Base-by-base conservation (phyloP, 2,329 filamentous ascomycete species). In the Thyridium curvatum region DNA sequence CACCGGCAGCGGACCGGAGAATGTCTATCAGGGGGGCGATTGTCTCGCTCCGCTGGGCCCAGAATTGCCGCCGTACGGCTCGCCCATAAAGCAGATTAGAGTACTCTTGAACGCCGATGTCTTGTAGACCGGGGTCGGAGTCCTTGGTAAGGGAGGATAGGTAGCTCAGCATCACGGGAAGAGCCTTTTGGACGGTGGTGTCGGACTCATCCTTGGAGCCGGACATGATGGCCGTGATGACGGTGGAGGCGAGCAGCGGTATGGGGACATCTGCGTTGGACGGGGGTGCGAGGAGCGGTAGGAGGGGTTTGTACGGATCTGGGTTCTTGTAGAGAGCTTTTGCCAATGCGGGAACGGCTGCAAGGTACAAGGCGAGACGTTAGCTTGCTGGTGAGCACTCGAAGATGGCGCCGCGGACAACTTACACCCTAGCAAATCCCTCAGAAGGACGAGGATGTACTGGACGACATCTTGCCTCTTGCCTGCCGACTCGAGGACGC, bases 71-170 rank as follows among this genome's bases (percentile, higher is more conserved):
- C 47, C 93, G 78, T 4, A 89, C 79, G 41, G 78, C 78, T 44
- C 72, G 77, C 30, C 82, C 86, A 44, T 88, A 82, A 26, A 98
- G 72, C 26, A 98, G 71, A 15, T 85, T 74, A 29, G 93, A 96
- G 64, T 91, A 94, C 57, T 91, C 80, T 55, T 93, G 86, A 12
- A 97, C 89, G 18, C 89, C 91, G 56, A 97, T 95, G 56, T 98
- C 93, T 64, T 98, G 93, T 41, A 94, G 74, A 30, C 88, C 88
- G 40, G 86, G 84, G 63, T 98, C 93, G 32, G 85, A 77, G 57
- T 82, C 88, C 69, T 89, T 89, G 42, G 86, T 82, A 40, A 97
- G 72, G 38, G 81, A 80, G 8, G 89, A 86, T 21, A 97, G 78
- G 62, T 96, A 97, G 54, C 77, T 82, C 62, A 93, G 86, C 36